Conservation (phyloP, 495 filamentous ascomycete species). For the Aspergillus olivimuriae region DNA sequence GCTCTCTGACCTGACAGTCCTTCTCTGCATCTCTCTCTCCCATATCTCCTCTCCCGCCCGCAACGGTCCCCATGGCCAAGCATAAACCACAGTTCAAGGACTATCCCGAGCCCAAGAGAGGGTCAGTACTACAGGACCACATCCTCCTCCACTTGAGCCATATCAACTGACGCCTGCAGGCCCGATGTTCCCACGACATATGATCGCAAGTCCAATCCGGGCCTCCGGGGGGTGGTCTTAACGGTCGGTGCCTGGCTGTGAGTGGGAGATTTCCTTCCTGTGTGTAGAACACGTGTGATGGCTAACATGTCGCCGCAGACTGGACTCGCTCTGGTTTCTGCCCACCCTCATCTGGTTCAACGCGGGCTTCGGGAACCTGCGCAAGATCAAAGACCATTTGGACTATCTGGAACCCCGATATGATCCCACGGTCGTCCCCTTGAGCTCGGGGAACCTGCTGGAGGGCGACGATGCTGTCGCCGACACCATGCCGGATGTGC, state of each 20-base stretch:
- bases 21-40: too few species aligned
- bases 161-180: background rate
- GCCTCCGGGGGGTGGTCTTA: conserved; percentile 29
- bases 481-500: background rate
- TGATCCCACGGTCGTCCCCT: conserved; percentile 66
- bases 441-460: conserved; percentile 9
- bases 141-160: background rate
- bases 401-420: conserved; percentile 49
- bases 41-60: background rate
- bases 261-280: too few species aligned
- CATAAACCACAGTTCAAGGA: conserved; percentile 5
- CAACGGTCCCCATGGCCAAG: background rate
- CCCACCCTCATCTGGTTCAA: conserved; percentile 54
- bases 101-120: conserved; percentile 3
- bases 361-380: conserved; percentile 55
- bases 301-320: conserved; percentile 13
- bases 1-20: too few species aligned
- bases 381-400: conserved; percentile 38
- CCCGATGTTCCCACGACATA: conserved; percentile 23
- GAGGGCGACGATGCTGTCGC: background rate
- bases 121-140: background rate
- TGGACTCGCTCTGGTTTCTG: conserved; percentile 21
- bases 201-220: conserved; percentile 28
- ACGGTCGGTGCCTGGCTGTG: conserved; percentile 28
- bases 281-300: too few species aligned